Evolutionary conservation across 1,284 basidiomycete genomes (phyloP).

Genomic region (Austroboletus niveus): DNA sequence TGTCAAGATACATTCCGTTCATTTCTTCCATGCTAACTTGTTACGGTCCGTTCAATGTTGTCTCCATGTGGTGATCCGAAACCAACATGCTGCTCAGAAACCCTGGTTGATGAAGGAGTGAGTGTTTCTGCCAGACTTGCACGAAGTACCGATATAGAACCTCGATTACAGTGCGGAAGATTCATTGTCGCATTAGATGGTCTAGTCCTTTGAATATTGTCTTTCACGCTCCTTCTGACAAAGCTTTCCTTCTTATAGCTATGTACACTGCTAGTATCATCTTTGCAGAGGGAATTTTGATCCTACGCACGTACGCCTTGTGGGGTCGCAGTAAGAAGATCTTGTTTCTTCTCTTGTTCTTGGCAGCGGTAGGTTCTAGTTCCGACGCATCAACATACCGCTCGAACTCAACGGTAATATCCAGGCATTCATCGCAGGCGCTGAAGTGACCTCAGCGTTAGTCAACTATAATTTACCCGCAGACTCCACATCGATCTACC

Average conservation of each 20-base stretch:
- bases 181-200: constrained; percentile 20
- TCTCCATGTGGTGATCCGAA: neutral
- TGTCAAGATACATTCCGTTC: constrained; percentile 29
- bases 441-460: constrained; percentile 9
- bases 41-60: constrained; percentile 14
- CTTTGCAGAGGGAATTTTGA: constrained; percentile 23
- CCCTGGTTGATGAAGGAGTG: constrained; percentile 2
- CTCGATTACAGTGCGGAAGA: constrained; percentile 16
- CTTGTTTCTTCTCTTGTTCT: constrained; percentile 17
- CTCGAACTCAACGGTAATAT: neutral
- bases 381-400: neutral
- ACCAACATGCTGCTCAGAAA: constrained; percentile 4
- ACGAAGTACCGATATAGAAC: neutral
- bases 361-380: constrained; percentile 19
- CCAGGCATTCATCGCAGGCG: constrained; percentile 17
- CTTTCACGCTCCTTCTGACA: neutral
- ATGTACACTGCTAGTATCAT: constrained; percentile 20
- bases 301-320: constrained; percentile 29
- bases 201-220: neutral
- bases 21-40: constrained; percentile 11
- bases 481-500: constrained; percentile 19
- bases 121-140: neutral
- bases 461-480: constrained; percentile 16
- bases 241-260: constrained; percentile 5
- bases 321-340: constrained; percentile 22